Conservation (phyloP, 768 basidiomycete species). For the Chalciporus piperatus region DNA sequence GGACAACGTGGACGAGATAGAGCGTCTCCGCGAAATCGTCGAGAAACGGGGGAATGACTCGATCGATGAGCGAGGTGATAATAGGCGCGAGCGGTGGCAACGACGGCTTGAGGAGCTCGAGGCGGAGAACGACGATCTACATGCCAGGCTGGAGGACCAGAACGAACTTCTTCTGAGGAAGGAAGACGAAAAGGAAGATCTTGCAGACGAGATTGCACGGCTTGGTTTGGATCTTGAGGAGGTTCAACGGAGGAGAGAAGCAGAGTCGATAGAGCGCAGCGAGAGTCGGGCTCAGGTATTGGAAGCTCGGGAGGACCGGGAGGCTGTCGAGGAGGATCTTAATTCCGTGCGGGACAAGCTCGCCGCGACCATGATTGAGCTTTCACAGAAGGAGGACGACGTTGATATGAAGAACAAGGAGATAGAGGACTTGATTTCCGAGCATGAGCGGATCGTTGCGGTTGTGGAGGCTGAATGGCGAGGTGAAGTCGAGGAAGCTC, state of each 20-base stretch:
- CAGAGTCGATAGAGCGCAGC: conserved; percentile 65
- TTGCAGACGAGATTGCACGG: conserved; percentile 62
- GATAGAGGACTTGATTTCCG: conserved; percentile 72
- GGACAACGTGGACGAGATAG: conserved; percentile 84
- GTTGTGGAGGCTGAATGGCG: conserved; percentile 84
- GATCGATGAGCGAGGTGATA: conserved; percentile 39
- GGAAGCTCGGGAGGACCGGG: conserved; percentile 71
- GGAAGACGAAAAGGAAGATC: conserved; percentile 72
- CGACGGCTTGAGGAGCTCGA: conserved; percentile 56
- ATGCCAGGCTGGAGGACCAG: conserved; percentile 54
- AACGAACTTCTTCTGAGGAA: conserved; percentile 50
- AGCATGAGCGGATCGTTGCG: conserved; percentile 70
- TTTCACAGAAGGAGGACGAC: conserved; percentile 87
- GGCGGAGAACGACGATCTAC: conserved; percentile 62
- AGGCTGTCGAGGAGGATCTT: conserved; percentile 76
- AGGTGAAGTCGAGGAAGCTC: conserved; percentile 80
- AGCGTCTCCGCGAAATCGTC: conserved; percentile 65
- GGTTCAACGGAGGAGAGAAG: conserved; percentile 56
- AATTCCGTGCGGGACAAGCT: conserved; percentile 73
- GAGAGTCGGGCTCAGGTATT: conserved; percentile 68
- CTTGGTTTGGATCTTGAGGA: conserved; percentile 68
- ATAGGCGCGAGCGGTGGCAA: conserved; percentile 42
- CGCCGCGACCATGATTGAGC: conserved; percentile 76
- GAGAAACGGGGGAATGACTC: conserved; percentile 51
- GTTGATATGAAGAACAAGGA: conserved; percentile 74